These are phyloP conservation scores for Russula olivacea DNA, from an alignment of 768 basidiomycete species.

Conservation along the genomic window DNA sequence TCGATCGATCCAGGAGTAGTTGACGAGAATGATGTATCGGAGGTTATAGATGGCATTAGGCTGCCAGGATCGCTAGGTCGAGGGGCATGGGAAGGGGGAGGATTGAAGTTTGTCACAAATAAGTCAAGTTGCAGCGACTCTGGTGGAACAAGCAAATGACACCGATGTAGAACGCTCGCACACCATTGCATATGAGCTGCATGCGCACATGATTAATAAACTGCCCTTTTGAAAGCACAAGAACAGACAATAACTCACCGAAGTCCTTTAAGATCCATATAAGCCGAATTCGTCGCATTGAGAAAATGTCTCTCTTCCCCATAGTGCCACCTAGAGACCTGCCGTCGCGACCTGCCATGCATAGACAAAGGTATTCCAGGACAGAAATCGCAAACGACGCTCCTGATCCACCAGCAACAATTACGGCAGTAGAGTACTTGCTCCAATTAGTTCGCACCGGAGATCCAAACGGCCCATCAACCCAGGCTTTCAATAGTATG, in stretches of 20 bases:
- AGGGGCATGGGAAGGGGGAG: constrained; percentile 1
- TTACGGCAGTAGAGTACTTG: constrained; percentile 49
- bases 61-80: not conserved
- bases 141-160: constrained; percentile 47
- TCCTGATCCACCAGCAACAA: constrained; percentile 69
- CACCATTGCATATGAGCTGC: constrained; percentile 75
- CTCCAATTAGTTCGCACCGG: constrained; percentile 54
- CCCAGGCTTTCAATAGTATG: constrained; percentile 48
- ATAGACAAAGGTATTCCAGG: constrained; percentile 56
- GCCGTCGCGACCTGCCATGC: constrained; percentile 52
- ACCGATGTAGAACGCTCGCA: constrained; percentile 57
- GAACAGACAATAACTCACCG: constrained; percentile 39
- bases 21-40: not conserved
- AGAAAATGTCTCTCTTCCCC: constrained; percentile 39
- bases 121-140: constrained; percentile 58
- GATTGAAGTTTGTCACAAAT: constrained; percentile 58
- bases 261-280: constrained; percentile 76
- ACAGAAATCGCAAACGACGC: constrained; percentile 66
- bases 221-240: not conserved
- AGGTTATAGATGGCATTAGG: not conserved
- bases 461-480: constrained; percentile 70
- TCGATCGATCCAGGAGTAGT: not conserved
- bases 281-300: constrained; percentile 56
- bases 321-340: constrained; percentile 42
- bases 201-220: not conserved